Evolutionary conservation across 2,329 filamentous ascomycete genomes (phyloP).

Genomic region (Dactylellina parvicollis): DNA sequence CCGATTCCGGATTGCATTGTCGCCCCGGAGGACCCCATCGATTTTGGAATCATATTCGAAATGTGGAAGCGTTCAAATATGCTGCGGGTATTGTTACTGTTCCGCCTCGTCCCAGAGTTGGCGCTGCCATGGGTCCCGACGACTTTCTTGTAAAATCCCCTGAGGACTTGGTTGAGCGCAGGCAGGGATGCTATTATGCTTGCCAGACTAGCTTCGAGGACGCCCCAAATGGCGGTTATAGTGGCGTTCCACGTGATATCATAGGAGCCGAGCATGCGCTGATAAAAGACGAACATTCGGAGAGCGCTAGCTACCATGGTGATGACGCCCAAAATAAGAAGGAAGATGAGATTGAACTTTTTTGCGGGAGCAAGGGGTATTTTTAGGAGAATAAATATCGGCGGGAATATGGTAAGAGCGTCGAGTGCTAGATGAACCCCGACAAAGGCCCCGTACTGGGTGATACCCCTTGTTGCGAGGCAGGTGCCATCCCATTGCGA

Average conservation of each 20-base stretch:
- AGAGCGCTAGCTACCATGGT: conserved; percentile 16
- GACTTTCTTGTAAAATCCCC: background rate
- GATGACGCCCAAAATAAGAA: conserved; percentile 17
- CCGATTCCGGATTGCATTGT: too few species aligned
- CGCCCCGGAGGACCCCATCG: background rate
- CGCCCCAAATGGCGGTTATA: conserved; percentile 11
- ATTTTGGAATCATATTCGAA: background rate
- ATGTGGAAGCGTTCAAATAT: conserved; percentile 15
- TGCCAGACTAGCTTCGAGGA: conserved; percentile 22
- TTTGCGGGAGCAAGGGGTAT: conserved; percentile 7
- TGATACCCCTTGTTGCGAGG: background rate
- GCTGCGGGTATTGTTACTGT: background rate
- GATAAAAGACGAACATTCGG: conserved; percentile 17
- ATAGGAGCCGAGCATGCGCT: conserved; percentile 9
- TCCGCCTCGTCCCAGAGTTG: background rate
- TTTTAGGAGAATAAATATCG: background rate
- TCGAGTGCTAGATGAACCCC: conserved; percentile 20
- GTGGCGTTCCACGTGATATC: conserved; percentile 34
- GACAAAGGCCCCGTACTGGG: background rate
- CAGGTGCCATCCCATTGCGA: conserved; percentile 18
- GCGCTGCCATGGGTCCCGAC: background rate
- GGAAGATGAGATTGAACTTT: conserved; percentile 30
- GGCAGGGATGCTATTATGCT: conserved; percentile 12
- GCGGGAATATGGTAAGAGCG: conserved; percentile 31
- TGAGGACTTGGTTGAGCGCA: conserved; percentile 20